Evolutionary conservation across 768 basidiomycete genomes (phyloP), one percentile per base, ranked within the genome.

Genomic region (Rossbeevera mucosa): DNA sequence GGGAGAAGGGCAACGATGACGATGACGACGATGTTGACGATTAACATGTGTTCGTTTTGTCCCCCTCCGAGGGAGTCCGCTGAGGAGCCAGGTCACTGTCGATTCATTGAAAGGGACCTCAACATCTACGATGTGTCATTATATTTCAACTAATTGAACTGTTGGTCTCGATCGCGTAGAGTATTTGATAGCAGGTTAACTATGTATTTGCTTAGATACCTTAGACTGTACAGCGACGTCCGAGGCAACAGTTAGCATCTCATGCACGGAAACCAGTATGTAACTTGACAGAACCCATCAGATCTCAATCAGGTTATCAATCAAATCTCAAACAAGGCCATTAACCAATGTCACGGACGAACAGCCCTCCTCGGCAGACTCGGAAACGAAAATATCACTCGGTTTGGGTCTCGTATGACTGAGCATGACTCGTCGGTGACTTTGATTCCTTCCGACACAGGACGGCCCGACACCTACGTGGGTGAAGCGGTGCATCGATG

Each of bases 401-500:
- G 45, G 80, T 81, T 59, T 64, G 76, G 44, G 16, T 44, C 18
- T 38, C 20, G 36, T 29, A 42, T 18, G 29, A 31, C 29, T 4
- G n/a, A 48, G 28, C 48, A 53, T 49, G 31, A 6, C 31, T n/a
- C 18, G n/a, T 29, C 16, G 38, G 22, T 30, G 21, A 45, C 14
- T 29, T 46, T 54, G 46, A 65, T 22, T 21, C 30, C 22, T 26
- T 9, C 26, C 36, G 18, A 26, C 36, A 11, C 57, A 88, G 86
- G 84, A 87, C 60, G 86, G 86, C 5, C 33, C 61, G 26, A 80
- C 80, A 2, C 77, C 82, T 16, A 76, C 83, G 25, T 85, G 84
- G 83, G 76, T 71, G 20, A 88, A 81, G 66, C 71, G 79, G 40
- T 68, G 73, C 22, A 78, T 91, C 52, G 86, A 88, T 54, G 91